Evolutionary conservation across 345 rosid species (phyloP).

Genomic region (Citrus sinensis): DVS_A1.0 CM039167.1:403001-403500

Average conservation of each 20-base stretch:
- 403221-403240: not conserved
- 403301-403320: too few relatives aligned
- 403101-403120: not conserved
- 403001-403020: not conserved
- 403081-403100: not conserved
- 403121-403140: not conserved
- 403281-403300: too few relatives aligned
- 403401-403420: fast-evolving
- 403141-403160: not conserved
- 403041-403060: conserved; percentile 1
- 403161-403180: not conserved
- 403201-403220: not conserved
- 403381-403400: too few relatives aligned
- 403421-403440: too few relatives aligned
- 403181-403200: not conserved
- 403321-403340: too few relatives aligned
- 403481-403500: too few relatives aligned
- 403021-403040: not conserved
- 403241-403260: not conserved
- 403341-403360: too few relatives aligned
- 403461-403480: fast-evolving
- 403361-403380: too few relatives aligned
- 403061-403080: not conserved
- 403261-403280: not conserved
- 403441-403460: fast-evolving